Base-by-base conservation (phyloP, 2,329 filamentous ascomycete genomes). In the Penicillium sp. region DNA sequence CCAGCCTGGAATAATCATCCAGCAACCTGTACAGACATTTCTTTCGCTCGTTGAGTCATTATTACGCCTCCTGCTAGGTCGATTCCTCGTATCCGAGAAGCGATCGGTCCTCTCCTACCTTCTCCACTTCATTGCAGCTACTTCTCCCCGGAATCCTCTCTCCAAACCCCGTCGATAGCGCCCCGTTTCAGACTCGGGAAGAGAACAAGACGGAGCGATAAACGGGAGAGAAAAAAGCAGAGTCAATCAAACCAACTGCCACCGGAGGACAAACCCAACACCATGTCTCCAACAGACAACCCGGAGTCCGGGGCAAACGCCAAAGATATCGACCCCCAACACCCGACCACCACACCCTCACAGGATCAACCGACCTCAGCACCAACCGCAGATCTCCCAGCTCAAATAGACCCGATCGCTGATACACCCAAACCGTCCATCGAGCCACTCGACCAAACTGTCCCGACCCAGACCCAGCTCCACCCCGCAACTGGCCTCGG, bases 231-330 rank as follows among this genome's bases (percentile, higher is more conserved):
- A 7, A 25, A 25, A 25, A 25, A 25, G 22, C 22, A 47, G 43
- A 49, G 33, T 48, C 49, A 53, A 58, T 58, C 55, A 57, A 55
- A 46, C 48, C 34, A 46, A 11, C 43, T 52, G 30, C 42, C 37
- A 46, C 45, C 52, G 52, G 52, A 52, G 57, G 41, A 49, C 22
- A 25, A 25, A 2, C 22, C 37, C 37, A n/a, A 13, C 44, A 49
- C 11, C 27, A 61, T 61, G 59, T 61, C 58, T 49, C 55, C 63
- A 44, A 63, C 38, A 50, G 58, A 62, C 22, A 48, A 58, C 38
- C 48, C 61, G 31, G 56, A 55, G 41, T 41, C 57, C 42, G 61
- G 58, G 46, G 35, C 50, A 45, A 53, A 50, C 34, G 46, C 50
- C 51, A 58, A 53, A 37, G 51, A 55, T 38, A 36, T 14, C 31